phyloP scores from a whole-genome alignment of 2,329 filamentous ascomycete genomes.

The Exserohilum turcica region DNA sequence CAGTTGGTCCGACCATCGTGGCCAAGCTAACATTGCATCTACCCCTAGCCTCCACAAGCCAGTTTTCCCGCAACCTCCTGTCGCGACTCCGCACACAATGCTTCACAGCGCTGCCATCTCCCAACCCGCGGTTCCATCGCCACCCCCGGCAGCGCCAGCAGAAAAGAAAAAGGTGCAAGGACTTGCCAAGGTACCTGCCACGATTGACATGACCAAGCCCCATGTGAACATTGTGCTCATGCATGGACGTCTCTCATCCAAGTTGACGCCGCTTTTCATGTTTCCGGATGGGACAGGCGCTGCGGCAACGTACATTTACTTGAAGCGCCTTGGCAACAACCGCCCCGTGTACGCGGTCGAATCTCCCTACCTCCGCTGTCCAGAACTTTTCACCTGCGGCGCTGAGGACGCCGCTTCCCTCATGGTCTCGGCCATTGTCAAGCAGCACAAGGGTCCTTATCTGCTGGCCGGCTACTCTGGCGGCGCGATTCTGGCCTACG shows the following conservation, averaged over 20 bases:
- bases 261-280: background rate
- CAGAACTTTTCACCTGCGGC: background rate
- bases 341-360: background rate
- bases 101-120: no score
- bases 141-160: no score
- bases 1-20: background rate
- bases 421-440: background rate
- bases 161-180: background rate
- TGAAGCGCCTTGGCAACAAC: background rate
- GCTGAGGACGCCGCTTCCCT: background rate
- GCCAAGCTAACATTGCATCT: no score
- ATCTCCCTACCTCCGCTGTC: background rate
- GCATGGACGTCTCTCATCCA: background rate
- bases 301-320: background rate
- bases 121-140: no score
- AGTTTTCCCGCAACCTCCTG: no score
- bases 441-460: background rate
- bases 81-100: no score
- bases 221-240: background rate
- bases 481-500: background rate
- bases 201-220: no score
- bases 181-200: background rate
- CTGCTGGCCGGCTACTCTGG: background rate
- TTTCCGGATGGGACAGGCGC: background rate
- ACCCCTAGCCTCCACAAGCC: no score